Conservation (phyloP, 192 early-diverging fungal genomes). For the Tieghemiomyces parasiticus region DNA sequence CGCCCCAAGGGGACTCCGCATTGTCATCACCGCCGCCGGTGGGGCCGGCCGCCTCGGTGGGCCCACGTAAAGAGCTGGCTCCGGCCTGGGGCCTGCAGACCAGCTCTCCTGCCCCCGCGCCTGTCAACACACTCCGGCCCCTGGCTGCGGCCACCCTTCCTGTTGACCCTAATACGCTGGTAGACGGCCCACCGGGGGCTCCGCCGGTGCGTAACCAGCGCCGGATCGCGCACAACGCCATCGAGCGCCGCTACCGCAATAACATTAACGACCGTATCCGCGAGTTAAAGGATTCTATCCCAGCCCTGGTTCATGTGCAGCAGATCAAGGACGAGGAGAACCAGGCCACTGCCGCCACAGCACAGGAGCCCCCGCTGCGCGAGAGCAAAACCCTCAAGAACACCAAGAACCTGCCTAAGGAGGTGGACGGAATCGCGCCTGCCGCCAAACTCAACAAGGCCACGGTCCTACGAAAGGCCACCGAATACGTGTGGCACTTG, state of each 20-base stretch:
- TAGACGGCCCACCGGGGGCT: no score
- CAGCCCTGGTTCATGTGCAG: conserved; percentile 44
- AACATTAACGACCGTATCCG: conserved; percentile 94
- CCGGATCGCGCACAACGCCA: conserved; percentile 90
- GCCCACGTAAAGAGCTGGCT: no score
- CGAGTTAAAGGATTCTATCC: conserved; percentile 73
- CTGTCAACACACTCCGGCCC: no score
- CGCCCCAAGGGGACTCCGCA: no score
- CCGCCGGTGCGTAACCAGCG: conserved; percentile 39
- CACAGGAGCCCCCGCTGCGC: conserved; percentile 13
- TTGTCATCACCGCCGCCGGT: no score
- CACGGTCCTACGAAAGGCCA: conserved; percentile 77
- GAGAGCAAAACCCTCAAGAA: neutral
- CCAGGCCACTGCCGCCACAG: conserved; percentile 17
- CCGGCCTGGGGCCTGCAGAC: neutral
- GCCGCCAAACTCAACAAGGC: conserved; percentile 89
- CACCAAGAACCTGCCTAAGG: conserved; percentile 8
- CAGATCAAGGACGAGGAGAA: conserved; percentile 33
- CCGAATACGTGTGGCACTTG: conserved; percentile 70
- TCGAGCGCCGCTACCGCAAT: conserved; percentile 87
- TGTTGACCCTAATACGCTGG: no score
- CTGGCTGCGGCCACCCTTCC: neutral
- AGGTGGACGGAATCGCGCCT: conserved; percentile 67
- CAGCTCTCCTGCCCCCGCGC: neutral
- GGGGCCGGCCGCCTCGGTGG: no score